phyloP scores from a whole-genome alignment of 345 rosid species.

The Trapa bicornis region DNA sequence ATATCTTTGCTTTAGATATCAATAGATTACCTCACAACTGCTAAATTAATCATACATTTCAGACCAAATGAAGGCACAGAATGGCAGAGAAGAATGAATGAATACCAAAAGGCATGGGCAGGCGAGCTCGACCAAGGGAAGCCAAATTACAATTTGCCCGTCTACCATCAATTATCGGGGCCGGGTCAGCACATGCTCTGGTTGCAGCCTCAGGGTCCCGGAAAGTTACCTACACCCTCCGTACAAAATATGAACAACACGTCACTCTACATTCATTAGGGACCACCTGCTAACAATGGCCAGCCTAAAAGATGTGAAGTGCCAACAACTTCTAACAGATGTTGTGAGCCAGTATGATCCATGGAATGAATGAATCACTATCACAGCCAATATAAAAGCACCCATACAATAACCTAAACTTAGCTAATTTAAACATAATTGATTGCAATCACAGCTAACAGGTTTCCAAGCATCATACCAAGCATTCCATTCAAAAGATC shows the following conservation, averaged over 20 bases:
- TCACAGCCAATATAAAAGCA: neutral
- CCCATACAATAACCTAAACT: too few species aligned
- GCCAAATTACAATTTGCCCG: slow-evolving; percentile 97
- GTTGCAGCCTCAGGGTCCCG: slow-evolving; percentile 93
- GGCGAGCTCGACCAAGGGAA: slow-evolving; percentile 76
- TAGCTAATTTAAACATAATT: neutral
- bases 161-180: slow-evolving; percentile 85
- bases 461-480: neutral
- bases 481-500: neutral
- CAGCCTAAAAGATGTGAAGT: neutral
- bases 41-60: neutral
- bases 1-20: neutral
- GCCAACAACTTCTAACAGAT: neutral
- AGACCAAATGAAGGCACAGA: neutral
- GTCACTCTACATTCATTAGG: slow-evolving; percentile 23
- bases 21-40: neutral
- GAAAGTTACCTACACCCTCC: slow-evolving; percentile 95
- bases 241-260: slow-evolving; percentile 17
- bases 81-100: slow-evolving; percentile 18
- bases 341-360: neutral
- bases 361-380: neutral
- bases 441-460: neutral
- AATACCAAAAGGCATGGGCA: slow-evolving; percentile 49
- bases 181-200: slow-evolving; percentile 83
- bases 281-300: slow-evolving; percentile 1